A percentile compares a stretch with the other conserved stretches of the same genome.
phyloP scores from a whole-genome alignment of 2,329 filamentous ascomycete genomes.

The Chalaropsis thielavioides region DNA sequence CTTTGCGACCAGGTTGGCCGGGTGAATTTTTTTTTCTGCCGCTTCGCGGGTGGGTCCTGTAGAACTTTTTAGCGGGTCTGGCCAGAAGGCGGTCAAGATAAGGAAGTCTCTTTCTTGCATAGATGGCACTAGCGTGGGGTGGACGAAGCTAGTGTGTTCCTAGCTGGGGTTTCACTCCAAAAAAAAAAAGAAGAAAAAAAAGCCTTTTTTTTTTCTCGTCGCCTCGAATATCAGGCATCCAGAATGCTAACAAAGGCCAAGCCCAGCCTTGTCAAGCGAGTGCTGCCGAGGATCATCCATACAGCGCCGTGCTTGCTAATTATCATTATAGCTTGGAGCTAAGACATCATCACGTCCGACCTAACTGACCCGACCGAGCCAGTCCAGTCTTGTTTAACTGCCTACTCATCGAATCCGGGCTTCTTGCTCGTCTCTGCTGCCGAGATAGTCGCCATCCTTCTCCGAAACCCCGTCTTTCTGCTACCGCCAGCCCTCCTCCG shows the following conservation, averaged over 20 bases:
- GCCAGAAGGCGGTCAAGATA: conserved; percentile 26
- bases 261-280: not conserved
- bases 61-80: conserved; percentile 18
- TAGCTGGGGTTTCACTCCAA: not conserved
- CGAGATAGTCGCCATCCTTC: not conserved
- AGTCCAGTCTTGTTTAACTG: not conserved
- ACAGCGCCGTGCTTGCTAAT: not conserved
- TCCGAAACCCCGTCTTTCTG: not conserved
- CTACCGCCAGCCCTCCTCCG: not conserved
- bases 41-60: conserved; percentile 25
- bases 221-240: not conserved
- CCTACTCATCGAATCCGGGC: not conserved
- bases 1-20: conserved; percentile 11
- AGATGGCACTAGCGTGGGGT: not conserved
- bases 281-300: not conserved
- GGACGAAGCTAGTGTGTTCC: not conserved
- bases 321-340: not conserved
- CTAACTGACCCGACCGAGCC: no score
- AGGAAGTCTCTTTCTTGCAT: not conserved
- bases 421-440: not conserved
- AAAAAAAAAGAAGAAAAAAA: not conserved
- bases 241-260: no score
- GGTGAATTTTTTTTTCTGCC: conserved; percentile 23
- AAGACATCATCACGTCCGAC: not conserved
- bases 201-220: not conserved